phyloP scores from a whole-genome alignment of 1,139 yeast species.

The Nakaseomyces sp. region DNA sequence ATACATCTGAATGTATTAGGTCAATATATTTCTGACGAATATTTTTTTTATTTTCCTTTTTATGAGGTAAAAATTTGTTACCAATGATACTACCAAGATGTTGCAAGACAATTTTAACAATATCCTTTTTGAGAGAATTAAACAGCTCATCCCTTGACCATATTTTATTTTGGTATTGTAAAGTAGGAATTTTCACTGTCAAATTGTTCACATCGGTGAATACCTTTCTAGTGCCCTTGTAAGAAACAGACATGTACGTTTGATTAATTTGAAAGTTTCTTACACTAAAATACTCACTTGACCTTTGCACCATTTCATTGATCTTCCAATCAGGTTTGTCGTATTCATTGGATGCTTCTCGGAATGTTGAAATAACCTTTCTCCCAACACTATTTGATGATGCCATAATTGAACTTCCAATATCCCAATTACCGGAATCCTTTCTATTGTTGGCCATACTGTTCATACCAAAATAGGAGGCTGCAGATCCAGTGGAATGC shows the following conservation, averaged over 20 bases:
- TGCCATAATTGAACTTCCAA: not conserved
- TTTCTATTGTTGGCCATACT: not conserved
- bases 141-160: conserved; percentile 77
- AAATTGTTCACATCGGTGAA: conserved; percentile 68
- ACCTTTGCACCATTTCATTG: conserved; percentile 53
- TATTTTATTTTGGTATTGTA: conserved; percentile 55
- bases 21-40: conserved; percentile 4
- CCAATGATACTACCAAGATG: conserved; percentile 77
- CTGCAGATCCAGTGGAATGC: not conserved
- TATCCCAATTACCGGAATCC: conserved; percentile 9
- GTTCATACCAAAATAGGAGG: conserved; percentile 1
- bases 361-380: conserved; percentile 9
- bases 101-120: conserved; percentile 55
- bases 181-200: conserved; percentile 53
- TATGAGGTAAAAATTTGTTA: conserved; percentile 54
- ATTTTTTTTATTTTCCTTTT: conserved; percentile 27
- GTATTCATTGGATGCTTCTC: not conserved
- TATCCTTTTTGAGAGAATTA: conserved; percentile 54
- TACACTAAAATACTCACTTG: conserved; percentile 58
- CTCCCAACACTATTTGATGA: not conserved
- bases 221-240: conserved; percentile 63
- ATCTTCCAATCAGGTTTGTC: conserved; percentile 20
- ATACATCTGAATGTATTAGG: not conserved
- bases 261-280: conserved; percentile 48
- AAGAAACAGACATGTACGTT: conserved; percentile 54